Evolutionary conservation across 2,329 filamentous ascomycete species (phyloP).

Genomic region (Paracorniculantispora psalliotae): DNA sequence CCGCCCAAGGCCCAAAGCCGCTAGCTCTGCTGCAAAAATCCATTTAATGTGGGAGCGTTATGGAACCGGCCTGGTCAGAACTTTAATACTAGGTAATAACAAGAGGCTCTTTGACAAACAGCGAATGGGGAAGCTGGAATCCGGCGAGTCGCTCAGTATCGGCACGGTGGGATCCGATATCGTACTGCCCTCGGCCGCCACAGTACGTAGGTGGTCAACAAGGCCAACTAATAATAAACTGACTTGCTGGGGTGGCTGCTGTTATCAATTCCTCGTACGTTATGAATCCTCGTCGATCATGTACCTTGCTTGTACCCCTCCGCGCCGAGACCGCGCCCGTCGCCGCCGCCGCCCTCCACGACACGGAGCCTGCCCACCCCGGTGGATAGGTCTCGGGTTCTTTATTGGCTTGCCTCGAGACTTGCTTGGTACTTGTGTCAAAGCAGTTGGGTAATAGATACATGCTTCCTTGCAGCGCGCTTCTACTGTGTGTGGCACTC

Average conservation of each 20-base stretch:
- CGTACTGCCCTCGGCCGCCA: conserved; percentile 14
- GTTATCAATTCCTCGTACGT: conserved; percentile 1
- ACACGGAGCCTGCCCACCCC: too few species aligned
- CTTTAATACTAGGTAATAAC: not conserved
- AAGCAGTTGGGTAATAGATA: conserved; percentile 14
- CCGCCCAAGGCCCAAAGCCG: not conserved
- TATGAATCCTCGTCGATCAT: not conserved
- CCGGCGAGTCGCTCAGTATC: conserved; percentile 16
- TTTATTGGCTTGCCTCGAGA: not conserved
- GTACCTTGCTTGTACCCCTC: conserved; percentile 2
- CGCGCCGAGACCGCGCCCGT: not conserved
- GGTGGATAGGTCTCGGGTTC: not conserved
- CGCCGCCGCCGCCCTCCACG: not conserved
- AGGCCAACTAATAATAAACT: too few species aligned
- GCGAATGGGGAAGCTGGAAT: conserved; percentile 16
- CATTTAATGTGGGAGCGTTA: conserved; percentile 8
- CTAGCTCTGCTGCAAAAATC: not conserved
- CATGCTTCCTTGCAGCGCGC: not conserved
- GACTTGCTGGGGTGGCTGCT: not conserved
- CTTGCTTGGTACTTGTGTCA: conserved; percentile 2
- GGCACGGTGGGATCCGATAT: conserved; percentile 19
- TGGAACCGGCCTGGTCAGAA: not conserved
- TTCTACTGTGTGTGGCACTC: not conserved
- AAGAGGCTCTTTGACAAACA: conserved; percentile 6
- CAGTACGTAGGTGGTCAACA: too few species aligned